Conservation (phyloP, 108 stramenopile species). For the Conticribra weissflogii region DNA sequence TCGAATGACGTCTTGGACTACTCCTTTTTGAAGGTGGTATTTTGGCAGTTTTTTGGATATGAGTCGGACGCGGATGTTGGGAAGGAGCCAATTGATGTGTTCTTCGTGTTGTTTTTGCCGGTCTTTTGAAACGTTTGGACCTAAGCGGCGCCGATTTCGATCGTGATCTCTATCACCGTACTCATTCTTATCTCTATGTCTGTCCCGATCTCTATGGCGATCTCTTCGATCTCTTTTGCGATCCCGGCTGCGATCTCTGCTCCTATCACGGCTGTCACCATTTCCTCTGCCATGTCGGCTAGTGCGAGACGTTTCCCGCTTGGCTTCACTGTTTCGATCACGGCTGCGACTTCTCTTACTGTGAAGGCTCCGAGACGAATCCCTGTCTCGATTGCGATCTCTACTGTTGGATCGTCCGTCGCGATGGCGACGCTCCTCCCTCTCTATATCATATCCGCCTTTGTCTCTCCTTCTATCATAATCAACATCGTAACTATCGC, state of each 20-base stretch:
- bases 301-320: slow-evolving; percentile 18
- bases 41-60: slow-evolving; percentile 70
- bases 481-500: slow-evolving; percentile 1
- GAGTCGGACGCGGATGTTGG: slow-evolving; percentile 86
- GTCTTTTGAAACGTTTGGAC: too few species aligned
- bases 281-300: background rate
- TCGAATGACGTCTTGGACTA: slow-evolving; percentile 76
- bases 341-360: slow-evolving; percentile 9
- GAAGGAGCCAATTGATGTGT: slow-evolving; percentile 66
- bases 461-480: slow-evolving; percentile 7
- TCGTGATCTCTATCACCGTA: slow-evolving; percentile 12
- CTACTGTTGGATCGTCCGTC: background rate
- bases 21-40: slow-evolving; percentile 76
- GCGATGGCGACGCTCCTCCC: background rate
- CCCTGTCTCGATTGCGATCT: slow-evolving; percentile 7
- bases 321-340: slow-evolving; percentile 22
- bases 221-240: background rate
- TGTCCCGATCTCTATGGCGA: background rate
- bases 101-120: slow-evolving; percentile 3
- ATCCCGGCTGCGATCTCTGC: background rate
- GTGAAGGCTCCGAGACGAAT: background rate
- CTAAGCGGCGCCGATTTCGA: too few species aligned
- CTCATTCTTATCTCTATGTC: slow-evolving; percentile 8
- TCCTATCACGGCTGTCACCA: slow-evolving; percentile 5
- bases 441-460: slow-evolving; percentile 20